Percentiles rank a stretch among this genome's conserved stretches.
Evolutionary conservation across 306 rosid species (phyloP).

Genomic region (Vachellia pachyceras): DNA sequence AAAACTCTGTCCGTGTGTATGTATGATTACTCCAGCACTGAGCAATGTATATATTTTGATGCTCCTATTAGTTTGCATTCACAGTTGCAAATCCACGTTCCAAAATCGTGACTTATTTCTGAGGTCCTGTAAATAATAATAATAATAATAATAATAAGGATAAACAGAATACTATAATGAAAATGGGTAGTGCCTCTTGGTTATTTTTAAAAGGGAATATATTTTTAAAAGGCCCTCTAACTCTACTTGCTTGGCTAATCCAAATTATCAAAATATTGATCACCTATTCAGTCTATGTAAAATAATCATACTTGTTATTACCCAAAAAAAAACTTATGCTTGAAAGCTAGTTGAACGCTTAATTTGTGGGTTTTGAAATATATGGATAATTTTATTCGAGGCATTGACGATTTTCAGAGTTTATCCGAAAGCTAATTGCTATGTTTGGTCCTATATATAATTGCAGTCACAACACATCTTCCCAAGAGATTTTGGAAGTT

Average conservation of each 20-base stretch:
- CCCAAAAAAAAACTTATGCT: too few species aligned
- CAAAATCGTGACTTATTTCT: slow-evolving; percentile 10
- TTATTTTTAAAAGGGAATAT: too few species aligned
- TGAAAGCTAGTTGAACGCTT: slow-evolving; percentile 5
- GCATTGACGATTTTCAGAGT: slow-evolving; percentile 22
- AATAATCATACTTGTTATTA: too few species aligned
- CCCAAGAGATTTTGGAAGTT: slow-evolving; percentile 7
- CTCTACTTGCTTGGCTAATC: slow-evolving; percentile 22
- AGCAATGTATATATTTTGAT: background rate
- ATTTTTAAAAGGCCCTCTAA: too few species aligned
- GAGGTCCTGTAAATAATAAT: background rate
- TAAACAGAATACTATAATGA: slow-evolving; percentile 7
- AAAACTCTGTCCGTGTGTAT: slow-evolving; percentile 2
- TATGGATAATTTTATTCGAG: background rate
- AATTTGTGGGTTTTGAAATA: slow-evolving; percentile 25
- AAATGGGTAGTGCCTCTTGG: slow-evolving; percentile 24
- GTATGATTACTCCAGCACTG: background rate
- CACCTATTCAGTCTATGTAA: slow-evolving; percentile 11
- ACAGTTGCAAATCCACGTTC: background rate
- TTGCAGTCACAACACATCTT: slow-evolving; percentile 5
- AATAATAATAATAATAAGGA: background rate
- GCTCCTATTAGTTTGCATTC: background rate
- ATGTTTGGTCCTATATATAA: slow-evolving; percentile 10
- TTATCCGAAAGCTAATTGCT: slow-evolving; percentile 16
- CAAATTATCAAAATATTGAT: slow-evolving; percentile 27